Base-by-base conservation (phyloP, 1,284 basidiomycete species). In the Tilletiopsis washingtonensis region DNA sequence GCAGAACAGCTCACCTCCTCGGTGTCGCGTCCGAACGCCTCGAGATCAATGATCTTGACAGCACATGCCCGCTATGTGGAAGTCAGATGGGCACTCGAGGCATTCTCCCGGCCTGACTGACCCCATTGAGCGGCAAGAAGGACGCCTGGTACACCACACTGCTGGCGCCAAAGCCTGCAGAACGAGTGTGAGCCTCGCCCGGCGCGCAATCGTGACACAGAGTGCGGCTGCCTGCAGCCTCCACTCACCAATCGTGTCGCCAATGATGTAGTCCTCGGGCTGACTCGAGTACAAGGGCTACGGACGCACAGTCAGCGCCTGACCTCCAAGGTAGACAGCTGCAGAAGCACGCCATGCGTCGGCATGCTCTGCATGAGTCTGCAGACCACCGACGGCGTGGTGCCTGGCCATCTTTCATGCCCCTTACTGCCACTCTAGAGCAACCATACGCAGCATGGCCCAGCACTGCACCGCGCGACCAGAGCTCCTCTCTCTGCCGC, bases 1-100 rank as follows among this genome's bases (percentile, higher is more conserved):
- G n/a, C n/a, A n/a, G n/a, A n/a, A n/a, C n/a, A n/a, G n/a, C 29
- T 34, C 29, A 90, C 78, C 36, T 62, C 56, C 57, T 62, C 54
- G 54, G 55, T 40, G 55, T 69, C 57, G 53, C 73, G 47, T 48
- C 67, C 56, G 59, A 66, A 57, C 86, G 80, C 39, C 79, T 91
- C 88, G 47, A 91, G 81, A 69, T 91, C 87, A 48, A 91, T 81
- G 47, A 91, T 85, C 74, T 90, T 90, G 71, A 90, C 80, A 0
- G 88, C 87, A 61, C 85, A 88, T 5, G 84, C 81, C 24, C 57
- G 34, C 29, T 34, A 34, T n/a, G n/a, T n/a, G n/a, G n/a, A n/a
- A n/a, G n/a, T n/a, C n/a, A n/a, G n/a, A n/a, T n/a, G n/a, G 27
- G 29, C 23, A 14, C 38, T 17, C 37, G 20, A 20, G 38, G n/a